phyloP scores from a whole-genome alignment of 352 stramenopile species.

The Phytopythium litorale region DNA sequence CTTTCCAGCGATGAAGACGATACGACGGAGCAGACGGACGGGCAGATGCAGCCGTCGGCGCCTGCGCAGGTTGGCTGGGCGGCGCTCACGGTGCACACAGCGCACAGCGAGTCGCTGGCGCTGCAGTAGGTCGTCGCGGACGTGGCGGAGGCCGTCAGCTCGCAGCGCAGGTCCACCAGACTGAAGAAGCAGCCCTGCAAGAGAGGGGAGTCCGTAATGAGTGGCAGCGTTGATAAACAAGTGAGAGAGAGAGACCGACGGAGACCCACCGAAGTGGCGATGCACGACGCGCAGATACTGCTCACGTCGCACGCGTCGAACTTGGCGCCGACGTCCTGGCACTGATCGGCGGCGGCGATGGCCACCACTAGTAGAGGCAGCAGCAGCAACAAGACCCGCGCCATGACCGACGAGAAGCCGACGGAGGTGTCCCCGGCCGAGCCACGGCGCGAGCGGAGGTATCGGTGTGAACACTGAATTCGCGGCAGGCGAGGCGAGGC shows the following conservation, averaged over 20 bases:
- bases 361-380: background rate
- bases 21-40: conserved; percentile 30
- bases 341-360: conserved; percentile 17
- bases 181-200: conserved; percentile 30
- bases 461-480: no score
- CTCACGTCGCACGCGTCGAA: conserved; percentile 37
- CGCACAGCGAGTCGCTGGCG: conserved; percentile 15
- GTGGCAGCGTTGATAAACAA: background rate
- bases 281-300: conserved; percentile 34
- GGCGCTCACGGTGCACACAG: conserved; percentile 21
- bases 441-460: no score
- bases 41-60: conserved; percentile 33
- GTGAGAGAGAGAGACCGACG: background rate
- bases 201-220: background rate
- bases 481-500: no score
- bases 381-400: background rate
- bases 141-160: conserved; percentile 1
- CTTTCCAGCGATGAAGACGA: conserved; percentile 1
- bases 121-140: background rate
- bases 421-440: background rate
- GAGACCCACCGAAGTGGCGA: conserved; percentile 14
- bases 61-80: conserved; percentile 29
- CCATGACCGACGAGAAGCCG: background rate
- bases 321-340: conserved; percentile 23
- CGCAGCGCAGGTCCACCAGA: conserved; percentile 23